phyloP scores from a whole-genome alignment of 176 grass and related monocot genomes.

The Areca catechu region DNA sequence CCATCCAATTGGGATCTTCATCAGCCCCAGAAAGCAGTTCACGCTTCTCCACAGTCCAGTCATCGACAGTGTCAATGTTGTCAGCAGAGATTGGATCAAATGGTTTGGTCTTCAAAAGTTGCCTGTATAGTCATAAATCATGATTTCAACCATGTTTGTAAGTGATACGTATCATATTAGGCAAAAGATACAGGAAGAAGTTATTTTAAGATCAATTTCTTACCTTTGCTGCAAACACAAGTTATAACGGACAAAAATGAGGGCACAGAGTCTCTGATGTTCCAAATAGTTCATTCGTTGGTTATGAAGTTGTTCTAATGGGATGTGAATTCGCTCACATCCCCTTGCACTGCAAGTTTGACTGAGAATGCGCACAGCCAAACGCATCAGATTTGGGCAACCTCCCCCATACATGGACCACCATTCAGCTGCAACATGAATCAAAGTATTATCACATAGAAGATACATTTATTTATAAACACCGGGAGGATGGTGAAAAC shows the following conservation, averaged over 20 bases:
- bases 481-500: no score
- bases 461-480: no score
- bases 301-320: constrained; percentile 68
- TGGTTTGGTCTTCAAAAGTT: constrained; percentile 36
- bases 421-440: constrained; percentile 61
- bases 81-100: constrained; percentile 73
- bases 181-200: no score
- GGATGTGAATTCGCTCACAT: constrained; percentile 37
- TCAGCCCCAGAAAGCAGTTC: constrained; percentile 20
- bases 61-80: constrained; percentile 62
- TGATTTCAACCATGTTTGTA: background rate
- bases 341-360: constrained; percentile 86
- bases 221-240: constrained; percentile 73
- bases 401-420: constrained; percentile 79
- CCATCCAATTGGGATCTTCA: constrained; percentile 64
- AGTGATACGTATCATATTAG: no score
- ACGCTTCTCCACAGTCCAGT: constrained; percentile 78
- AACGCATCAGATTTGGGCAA: constrained; percentile 69
- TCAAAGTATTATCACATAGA: background rate
- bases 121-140: constrained; percentile 31
- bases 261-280: constrained; percentile 51
- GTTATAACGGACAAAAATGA: constrained; percentile 89
- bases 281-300: constrained; percentile 81
- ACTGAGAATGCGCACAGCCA: constrained; percentile 68
- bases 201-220: background rate